These are phyloP conservation scores for Neurospora africana DNA, from an alignment of 495 filamentous ascomycete species.

Conservation along the genomic window DNA sequence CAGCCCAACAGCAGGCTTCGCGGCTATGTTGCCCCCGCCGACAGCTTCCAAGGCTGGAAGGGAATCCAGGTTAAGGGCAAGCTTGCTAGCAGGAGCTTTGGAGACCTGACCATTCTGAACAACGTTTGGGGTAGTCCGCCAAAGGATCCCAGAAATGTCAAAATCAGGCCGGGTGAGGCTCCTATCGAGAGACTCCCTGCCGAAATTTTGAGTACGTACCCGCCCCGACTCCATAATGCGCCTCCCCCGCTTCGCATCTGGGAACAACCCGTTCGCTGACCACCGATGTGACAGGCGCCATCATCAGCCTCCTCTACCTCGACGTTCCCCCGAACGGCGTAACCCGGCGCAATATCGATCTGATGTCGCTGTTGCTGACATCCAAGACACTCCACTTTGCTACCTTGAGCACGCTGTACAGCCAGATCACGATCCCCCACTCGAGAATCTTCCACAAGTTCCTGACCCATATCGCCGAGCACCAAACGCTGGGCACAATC, in stretches of 20 bases:
- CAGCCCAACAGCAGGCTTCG: slow-evolving; percentile 37
- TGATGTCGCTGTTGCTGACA: slow-evolving; percentile 67
- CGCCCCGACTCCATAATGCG: not conserved
- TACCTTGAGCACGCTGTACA: slow-evolving; percentile 68
- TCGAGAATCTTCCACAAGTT: slow-evolving; percentile 83
- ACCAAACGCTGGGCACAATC: slow-evolving; percentile 65
- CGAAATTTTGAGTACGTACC: slow-evolving; percentile 60
- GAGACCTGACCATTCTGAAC: slow-evolving; percentile 50
- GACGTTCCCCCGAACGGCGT: slow-evolving; percentile 72
- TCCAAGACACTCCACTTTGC: slow-evolving; percentile 66
- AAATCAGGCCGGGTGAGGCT: slow-evolving; percentile 26
- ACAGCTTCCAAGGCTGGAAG: slow-evolving; percentile 64
- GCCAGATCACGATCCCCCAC: slow-evolving; percentile 77
- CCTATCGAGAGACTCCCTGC: slow-evolving; percentile 58
- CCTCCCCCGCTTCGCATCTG: not conserved
- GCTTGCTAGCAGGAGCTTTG: slow-evolving; percentile 61
- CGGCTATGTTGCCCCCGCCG: slow-evolving; percentile 60
- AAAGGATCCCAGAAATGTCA: slow-evolving; percentile 15
- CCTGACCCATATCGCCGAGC: slow-evolving; percentile 57
- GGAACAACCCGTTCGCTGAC: slow-evolving; percentile 11
- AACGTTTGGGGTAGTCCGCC: slow-evolving; percentile 43
- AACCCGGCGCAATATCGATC: slow-evolving; percentile 68
- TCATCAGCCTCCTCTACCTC: slow-evolving; percentile 63
- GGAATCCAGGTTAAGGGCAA: slow-evolving; percentile 54
- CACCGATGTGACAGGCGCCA: slow-evolving; percentile 43